These are phyloP conservation scores for Ilex aquifolium DNA, from an alignment of 257 asterid species.

Conservation along the genomic window DNA sequence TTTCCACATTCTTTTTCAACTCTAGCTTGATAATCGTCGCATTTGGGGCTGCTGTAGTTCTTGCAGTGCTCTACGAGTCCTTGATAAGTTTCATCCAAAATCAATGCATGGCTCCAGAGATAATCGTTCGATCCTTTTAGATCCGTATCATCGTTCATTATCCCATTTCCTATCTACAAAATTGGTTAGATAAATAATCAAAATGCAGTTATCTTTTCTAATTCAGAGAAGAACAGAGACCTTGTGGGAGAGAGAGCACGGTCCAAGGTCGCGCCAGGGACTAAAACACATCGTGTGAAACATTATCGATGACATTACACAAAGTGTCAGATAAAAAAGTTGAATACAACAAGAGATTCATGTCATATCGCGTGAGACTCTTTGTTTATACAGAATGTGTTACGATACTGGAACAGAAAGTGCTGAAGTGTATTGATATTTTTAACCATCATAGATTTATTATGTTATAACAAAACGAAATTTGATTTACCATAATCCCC, in stretches of 20 bases:
- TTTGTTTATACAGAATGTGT: too few relatives aligned
- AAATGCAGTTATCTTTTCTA: neutral
- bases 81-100: conserved; percentile 33
- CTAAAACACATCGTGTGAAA: neutral
- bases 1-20: conserved; percentile 22
- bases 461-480: too few relatives aligned
- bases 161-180: conserved; percentile 42
- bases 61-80: conserved; percentile 23
- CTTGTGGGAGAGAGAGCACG: neutral
- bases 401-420: too few relatives aligned
- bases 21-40: conserved; percentile 11
- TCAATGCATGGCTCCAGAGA: conserved; percentile 41
- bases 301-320: too few relatives aligned
- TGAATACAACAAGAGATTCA: too few relatives aligned
- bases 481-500: conserved; percentile 33
- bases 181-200: neutral
- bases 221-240: neutral
- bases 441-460: too few relatives aligned
- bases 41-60: conserved; percentile 11
- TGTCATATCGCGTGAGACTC: too few relatives aligned
- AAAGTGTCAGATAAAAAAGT: too few relatives aligned
- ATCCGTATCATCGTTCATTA: conserved; percentile 31
- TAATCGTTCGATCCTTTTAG: conserved; percentile 21
- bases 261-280: neutral
- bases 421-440: too few relatives aligned